Percentiles rank a stretch among this genome's conserved stretches.
Conservation (phyloP, 108 stramenopile species). For the Skeletonema grethae region DNA sequence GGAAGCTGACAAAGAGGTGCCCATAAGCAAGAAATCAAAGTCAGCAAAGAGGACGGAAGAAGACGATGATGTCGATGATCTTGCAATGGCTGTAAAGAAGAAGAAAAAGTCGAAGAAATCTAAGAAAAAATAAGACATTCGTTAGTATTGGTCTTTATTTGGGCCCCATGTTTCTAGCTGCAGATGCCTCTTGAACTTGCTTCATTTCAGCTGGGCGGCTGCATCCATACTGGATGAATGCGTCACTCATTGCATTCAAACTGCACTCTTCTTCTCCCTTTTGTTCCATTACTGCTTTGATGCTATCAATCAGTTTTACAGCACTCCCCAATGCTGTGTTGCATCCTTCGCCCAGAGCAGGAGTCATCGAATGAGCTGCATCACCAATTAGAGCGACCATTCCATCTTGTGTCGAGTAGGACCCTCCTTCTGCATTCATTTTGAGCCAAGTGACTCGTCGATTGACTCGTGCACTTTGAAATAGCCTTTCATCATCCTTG, state of each 20-base stretch:
- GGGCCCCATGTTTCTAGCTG: constrained; percentile 17
- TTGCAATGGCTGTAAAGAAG: constrained; percentile 26
- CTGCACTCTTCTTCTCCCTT: constrained; percentile 15
- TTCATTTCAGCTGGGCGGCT: constrained; percentile 11
- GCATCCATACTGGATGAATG: constrained; percentile 30
- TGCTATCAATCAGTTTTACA: constrained; percentile 24
- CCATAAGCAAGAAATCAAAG: not conserved
- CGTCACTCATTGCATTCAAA: constrained; percentile 17
- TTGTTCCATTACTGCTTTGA: constrained; percentile 11
- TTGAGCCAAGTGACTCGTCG: constrained; percentile 33
- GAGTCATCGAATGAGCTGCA: constrained; percentile 44
- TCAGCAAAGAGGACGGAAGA: constrained; percentile 2
- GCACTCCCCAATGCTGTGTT: constrained; percentile 40
- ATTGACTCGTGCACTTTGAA: constrained; percentile 29
- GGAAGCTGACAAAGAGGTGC: not conserved
- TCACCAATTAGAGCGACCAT: constrained; percentile 33
- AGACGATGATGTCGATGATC: constrained; percentile 20
- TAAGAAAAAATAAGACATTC: constrained; percentile 18
- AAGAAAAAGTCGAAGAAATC: constrained; percentile 33
- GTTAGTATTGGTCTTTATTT: not conserved
- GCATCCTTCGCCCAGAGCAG: constrained; percentile 44
- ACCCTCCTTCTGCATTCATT: constrained; percentile 11
- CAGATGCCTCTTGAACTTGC: constrained; percentile 21
- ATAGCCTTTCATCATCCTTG: constrained; percentile 11
- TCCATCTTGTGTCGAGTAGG: constrained; percentile 33